phyloP scores from a whole-genome alignment of 768 basidiomycete species.

The Lentinus brumalis region DNA sequence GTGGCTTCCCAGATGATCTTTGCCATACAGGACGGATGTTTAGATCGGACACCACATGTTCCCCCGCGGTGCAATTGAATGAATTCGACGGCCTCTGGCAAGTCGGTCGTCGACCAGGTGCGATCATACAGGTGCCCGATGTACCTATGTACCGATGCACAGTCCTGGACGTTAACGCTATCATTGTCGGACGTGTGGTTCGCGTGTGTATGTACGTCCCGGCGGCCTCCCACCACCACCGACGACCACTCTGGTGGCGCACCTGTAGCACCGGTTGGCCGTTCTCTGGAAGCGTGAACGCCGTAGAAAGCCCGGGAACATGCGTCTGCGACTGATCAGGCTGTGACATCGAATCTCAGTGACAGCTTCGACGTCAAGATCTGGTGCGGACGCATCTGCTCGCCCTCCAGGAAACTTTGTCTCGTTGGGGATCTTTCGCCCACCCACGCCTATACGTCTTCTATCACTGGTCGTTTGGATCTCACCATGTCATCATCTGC shows the following conservation, averaged over 20 bases:
- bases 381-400: conserved; percentile 8
- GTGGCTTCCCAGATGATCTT: not conserved
- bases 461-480: not conserved
- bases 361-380: conserved; percentile 2
- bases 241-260: not conserved
- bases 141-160: not conserved
- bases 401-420: conserved; percentile 8
- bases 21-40: not conserved
- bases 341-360: conserved; percentile 7
- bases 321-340: not conserved
- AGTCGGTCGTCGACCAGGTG: not conserved
- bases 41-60: not conserved
- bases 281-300: not conserved
- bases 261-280: not conserved
- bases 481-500: conserved; percentile 7
- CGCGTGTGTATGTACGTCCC: not conserved
- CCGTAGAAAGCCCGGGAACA: not conserved
- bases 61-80: not conserved
- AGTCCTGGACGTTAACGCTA: not conserved
- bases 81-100: not conserved
- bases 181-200: not conserved
- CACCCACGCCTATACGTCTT: not conserved
- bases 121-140: not conserved
- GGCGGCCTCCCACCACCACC: not conserved
- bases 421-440: conserved; percentile 3